These are phyloP conservation scores for Noccaea bulbosa DNA, from an alignment of 345 rosid species.

Conservation along the genomic window DNA sequence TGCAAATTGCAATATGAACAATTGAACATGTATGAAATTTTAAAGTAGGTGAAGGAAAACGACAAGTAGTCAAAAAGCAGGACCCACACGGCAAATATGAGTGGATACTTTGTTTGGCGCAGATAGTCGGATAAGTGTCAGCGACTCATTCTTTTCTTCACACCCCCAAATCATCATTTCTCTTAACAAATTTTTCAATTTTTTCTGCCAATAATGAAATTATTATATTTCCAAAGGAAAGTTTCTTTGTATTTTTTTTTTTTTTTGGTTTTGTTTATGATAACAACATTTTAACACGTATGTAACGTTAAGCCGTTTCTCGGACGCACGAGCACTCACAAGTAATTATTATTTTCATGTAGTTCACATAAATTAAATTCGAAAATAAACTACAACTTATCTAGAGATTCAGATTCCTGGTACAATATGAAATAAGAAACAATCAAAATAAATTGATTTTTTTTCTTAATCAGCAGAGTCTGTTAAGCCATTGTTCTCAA, in stretches of 20 bases:
- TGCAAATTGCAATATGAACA: constrained; percentile 30
- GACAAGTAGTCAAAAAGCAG: constrained; percentile 41
- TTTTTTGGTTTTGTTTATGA: not conserved
- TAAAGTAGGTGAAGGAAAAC: constrained; percentile 42
- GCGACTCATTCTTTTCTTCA: constrained; percentile 40
- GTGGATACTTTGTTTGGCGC: constrained; percentile 48
- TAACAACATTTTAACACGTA: constrained; percentile 19
- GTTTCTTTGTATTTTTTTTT: not conserved
- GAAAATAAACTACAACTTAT: not conserved
- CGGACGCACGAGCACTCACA: constrained; percentile 16
- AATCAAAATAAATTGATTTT: not conserved
- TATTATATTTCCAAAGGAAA: not conserved
- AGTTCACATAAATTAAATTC: constrained; percentile 8
- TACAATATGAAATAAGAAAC: not conserved
- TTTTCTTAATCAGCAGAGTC: no score
- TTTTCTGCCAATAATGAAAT: not conserved
- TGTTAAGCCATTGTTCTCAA: no score
- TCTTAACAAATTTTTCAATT: not conserved
- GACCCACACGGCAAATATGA: constrained; percentile 44
- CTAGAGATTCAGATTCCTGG: not conserved
- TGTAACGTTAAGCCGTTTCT: not conserved
- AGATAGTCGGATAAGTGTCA: constrained; percentile 45
- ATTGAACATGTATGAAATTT: constrained; percentile 19
- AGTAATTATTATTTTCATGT: not conserved
- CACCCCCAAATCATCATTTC: constrained; percentile 33